Conservation (phyloP, 441 rosid genomes). For the Adansonia madagascariensis region DNA sequence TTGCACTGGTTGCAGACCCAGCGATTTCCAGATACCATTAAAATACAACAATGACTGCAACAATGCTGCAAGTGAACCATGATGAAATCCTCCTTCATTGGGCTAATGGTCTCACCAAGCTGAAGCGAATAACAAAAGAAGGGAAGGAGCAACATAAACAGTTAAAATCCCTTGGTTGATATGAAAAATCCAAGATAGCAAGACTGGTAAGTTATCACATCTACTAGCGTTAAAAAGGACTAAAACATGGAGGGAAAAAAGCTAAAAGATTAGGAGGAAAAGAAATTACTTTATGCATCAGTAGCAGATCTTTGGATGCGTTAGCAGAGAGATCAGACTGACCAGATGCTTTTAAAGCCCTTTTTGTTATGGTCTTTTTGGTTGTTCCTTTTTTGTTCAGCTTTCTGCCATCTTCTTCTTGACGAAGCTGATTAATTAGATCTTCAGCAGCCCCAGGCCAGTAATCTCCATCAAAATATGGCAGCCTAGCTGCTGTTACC, state of each 20-base stretch:
- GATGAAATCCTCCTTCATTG: conserved; percentile 99
- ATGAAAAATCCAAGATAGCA: background rate
- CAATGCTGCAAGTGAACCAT: conserved; percentile 97
- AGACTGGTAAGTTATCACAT: background rate
- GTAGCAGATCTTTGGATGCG: conserved; percentile 92
- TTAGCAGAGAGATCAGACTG: conserved; percentile 95
- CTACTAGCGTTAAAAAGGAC: background rate
- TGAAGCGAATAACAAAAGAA: conserved; percentile 36
- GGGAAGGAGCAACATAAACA: background rate
- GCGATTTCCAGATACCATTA: conserved; percentile 90
- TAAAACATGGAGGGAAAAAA: background rate
- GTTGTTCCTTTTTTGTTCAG: conserved; percentile 86
- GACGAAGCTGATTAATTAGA: conserved; percentile 87
- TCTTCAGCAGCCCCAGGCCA: conserved; percentile 99
- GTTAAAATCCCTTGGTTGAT: background rate
- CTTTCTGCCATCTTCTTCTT: conserved; percentile 97
- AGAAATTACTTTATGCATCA: conserved; percentile 87
- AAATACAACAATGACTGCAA: conserved; percentile 82
- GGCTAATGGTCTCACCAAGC: conserved; percentile 99
- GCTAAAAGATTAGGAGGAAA: conserved; percentile 26
- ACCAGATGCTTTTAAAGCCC: conserved; percentile 97
- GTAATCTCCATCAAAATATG: conserved; percentile 99
- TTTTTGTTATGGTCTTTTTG: conserved; percentile 87
- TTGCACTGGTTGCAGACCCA: conserved; percentile 98
- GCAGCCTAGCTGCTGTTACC: conserved; percentile 98